Percentiles rank a stretch among this genome's conserved stretches.
Evolutionary conservation across 2,329 filamentous ascomycete genomes (phyloP).

Genomic region (Periconia sp.): DNA sequence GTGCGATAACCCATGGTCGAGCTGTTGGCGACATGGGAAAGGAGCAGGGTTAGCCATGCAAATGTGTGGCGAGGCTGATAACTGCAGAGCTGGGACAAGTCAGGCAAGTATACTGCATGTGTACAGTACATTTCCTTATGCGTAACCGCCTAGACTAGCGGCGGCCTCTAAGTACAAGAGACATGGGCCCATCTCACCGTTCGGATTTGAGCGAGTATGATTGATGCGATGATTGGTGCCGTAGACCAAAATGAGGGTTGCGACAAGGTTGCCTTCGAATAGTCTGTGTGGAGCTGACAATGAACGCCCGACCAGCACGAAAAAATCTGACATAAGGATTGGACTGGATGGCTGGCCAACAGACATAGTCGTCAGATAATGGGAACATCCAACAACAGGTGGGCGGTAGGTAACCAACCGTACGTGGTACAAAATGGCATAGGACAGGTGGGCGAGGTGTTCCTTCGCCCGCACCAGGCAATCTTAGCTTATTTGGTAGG

Average conservation of each 20-base stretch:
- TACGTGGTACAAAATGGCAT: background rate
- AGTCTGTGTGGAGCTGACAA: background rate
- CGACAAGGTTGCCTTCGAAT: background rate
- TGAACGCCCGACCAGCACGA: background rate
- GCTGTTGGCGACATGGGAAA: background rate
- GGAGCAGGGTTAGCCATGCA: background rate
- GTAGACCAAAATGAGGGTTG: background rate
- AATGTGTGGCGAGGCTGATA: background rate
- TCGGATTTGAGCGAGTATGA: background rate
- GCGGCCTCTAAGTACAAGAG: no score
- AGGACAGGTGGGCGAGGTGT: no score
- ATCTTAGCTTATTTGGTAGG: no score
- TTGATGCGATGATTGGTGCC: background rate
- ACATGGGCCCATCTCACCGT: background rate
- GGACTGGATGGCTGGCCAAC: background rate
- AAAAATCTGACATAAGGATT: background rate
- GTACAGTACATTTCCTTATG: background rate
- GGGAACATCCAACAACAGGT: background rate
- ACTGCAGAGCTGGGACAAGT: background rate
- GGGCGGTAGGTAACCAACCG: background rate
- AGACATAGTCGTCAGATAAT: no score
- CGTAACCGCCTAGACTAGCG: no score
- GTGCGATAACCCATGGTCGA: background rate
- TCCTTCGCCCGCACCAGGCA: no score
- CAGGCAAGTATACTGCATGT: background rate